Percentiles rank a stretch among this genome's conserved stretches.
Conservation (phyloP, 805 yeast genomes). For the Candida sithepensis region DNA sequence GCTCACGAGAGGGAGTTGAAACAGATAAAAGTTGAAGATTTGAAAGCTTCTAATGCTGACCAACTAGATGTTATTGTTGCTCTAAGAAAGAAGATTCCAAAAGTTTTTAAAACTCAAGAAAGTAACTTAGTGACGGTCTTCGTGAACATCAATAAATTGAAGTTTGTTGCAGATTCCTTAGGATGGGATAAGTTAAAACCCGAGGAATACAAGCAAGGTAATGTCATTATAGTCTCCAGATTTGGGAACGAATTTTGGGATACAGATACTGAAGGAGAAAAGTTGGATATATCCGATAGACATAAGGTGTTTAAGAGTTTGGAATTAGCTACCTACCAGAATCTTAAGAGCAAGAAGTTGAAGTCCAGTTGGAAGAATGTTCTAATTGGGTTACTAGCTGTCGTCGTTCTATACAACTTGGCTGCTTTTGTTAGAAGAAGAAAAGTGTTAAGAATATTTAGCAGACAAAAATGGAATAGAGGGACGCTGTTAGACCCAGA, state of each 20-base stretch:
- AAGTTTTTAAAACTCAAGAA: conserved; percentile 28
- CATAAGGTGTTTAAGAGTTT: conserved; percentile 10
- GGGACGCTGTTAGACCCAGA: conserved; percentile 2
- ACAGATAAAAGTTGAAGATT: conserved; percentile 36
- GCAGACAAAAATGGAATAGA: neutral
- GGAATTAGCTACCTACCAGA: conserved; percentile 8
- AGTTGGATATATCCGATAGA: conserved; percentile 9
- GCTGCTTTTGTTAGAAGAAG: neutral
- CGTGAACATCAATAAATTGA: conserved; percentile 42
- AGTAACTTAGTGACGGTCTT: conserved; percentile 42
- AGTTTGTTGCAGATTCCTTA: conserved; percentile 15
- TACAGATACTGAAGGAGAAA: conserved; percentile 5
- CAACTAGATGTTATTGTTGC: conserved; percentile 42
- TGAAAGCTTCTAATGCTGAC: conserved; percentile 43
- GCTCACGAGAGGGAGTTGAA: conserved; percentile 34
- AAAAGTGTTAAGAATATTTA: neutral
- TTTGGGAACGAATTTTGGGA: conserved; percentile 28
- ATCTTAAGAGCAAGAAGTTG: conserved; percentile 5
- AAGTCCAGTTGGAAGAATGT: conserved; percentile 4
- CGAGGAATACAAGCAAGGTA: conserved; percentile 44
- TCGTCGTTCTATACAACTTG: neutral
- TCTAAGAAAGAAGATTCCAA: conserved; percentile 49
- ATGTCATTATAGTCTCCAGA: conserved; percentile 49
- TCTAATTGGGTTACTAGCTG: neutral
- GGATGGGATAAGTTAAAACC: conserved; percentile 37